Conservation (phyloP, 129 eudicot species). For the Helianthus tuberosus region DNA sequence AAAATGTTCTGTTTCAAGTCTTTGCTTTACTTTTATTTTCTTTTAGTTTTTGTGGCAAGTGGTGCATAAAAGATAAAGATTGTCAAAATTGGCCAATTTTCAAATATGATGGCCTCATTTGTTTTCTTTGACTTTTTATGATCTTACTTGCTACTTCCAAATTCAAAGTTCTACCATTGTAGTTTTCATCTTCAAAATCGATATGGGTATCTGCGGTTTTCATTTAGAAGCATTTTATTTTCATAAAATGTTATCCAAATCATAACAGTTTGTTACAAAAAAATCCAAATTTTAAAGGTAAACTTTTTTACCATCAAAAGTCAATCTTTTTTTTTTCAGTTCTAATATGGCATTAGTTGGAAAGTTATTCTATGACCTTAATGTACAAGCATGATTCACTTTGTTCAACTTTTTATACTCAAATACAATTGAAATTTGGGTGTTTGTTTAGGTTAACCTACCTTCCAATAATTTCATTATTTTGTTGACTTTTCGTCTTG, state of each 20-base stretch:
- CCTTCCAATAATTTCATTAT: slow-evolving; percentile 20
- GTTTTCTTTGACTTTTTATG: slow-evolving; percentile 15
- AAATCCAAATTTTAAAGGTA: background rate
- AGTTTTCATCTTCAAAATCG: background rate
- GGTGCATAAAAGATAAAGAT: slow-evolving; percentile 1
- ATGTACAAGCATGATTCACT: slow-evolving; percentile 19
- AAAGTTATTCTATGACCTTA: background rate
- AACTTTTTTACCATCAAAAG: slow-evolving; percentile 19
- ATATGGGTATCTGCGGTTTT: background rate
- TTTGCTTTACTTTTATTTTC: slow-evolving; percentile 3
- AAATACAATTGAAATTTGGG: slow-evolving; percentile 16
- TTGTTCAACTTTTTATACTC: slow-evolving; percentile 10
- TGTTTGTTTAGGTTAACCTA: slow-evolving; percentile 26
- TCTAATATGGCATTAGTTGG: slow-evolving; percentile 25
- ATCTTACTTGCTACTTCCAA: background rate
- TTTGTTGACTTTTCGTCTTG: slow-evolving; percentile 28
- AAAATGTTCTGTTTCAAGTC: slow-evolving; percentile 9
- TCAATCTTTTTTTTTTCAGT: slow-evolving; percentile 14
- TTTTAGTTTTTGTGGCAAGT: slow-evolving; percentile 6
- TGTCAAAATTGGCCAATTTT: slow-evolving; percentile 18
- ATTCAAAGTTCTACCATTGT: slow-evolving; percentile 14
- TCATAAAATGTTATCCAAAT: background rate
- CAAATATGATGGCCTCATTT: slow-evolving; percentile 13
- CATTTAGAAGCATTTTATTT: background rate
- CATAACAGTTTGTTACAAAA: slow-evolving; percentile 2